A percentile compares a stretch with the other conserved stretches of the same genome.
These are phyloP conservation scores for Coemansia sp. DNA, from an alignment of 192 early-diverging fungal species.

Conservation along the genomic window DNA sequence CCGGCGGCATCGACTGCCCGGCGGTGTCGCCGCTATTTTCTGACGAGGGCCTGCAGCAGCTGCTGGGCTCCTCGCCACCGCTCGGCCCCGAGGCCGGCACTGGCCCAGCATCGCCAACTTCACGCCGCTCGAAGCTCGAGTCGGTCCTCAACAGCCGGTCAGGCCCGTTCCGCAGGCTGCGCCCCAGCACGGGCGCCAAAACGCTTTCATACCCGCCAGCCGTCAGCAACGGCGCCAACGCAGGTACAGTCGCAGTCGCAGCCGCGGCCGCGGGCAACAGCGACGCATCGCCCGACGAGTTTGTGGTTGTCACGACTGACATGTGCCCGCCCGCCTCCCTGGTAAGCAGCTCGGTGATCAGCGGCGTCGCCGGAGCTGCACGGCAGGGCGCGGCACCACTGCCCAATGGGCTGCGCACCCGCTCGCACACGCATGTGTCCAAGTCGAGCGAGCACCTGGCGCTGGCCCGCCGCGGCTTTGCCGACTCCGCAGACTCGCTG, in stretches of 20 bases:
- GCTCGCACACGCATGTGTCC: constrained; percentile 39
- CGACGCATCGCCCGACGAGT: too few species aligned
- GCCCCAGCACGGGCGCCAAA: constrained; percentile 20
- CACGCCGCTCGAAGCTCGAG: constrained; percentile 41
- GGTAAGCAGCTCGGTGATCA: constrained; percentile 48
- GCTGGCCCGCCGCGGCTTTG: constrained; percentile 16
- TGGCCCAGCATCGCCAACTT: constrained; percentile 4
- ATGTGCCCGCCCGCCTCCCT: constrained; percentile 49
- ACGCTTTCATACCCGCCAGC: constrained; percentile 47
- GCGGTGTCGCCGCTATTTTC: constrained; percentile 40
- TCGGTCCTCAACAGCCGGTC: constrained; percentile 43
- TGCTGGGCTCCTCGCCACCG: constrained; percentile 37
- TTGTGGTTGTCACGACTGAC: constrained; percentile 47
- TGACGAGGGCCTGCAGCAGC: constrained; percentile 46
- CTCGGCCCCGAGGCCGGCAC: constrained; percentile 11
- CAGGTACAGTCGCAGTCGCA: constrained; percentile 2
- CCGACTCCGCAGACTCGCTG: constrained; percentile 29
- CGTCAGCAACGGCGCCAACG: constrained; percentile 6
- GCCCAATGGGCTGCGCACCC: constrained; percentile 12
- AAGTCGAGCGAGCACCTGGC: constrained; percentile 29
- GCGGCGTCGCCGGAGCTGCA: constrained; percentile 30
- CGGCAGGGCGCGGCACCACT: background rate
- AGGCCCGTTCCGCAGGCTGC: constrained; percentile 41
- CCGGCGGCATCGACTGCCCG: constrained; percentile 33
- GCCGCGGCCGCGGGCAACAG: too few species aligned